These are phyloP conservation scores for Hydnomerulius pinastri DNA, from an alignment of 768 basidiomycete species.

Conservation along the genomic window DNA sequence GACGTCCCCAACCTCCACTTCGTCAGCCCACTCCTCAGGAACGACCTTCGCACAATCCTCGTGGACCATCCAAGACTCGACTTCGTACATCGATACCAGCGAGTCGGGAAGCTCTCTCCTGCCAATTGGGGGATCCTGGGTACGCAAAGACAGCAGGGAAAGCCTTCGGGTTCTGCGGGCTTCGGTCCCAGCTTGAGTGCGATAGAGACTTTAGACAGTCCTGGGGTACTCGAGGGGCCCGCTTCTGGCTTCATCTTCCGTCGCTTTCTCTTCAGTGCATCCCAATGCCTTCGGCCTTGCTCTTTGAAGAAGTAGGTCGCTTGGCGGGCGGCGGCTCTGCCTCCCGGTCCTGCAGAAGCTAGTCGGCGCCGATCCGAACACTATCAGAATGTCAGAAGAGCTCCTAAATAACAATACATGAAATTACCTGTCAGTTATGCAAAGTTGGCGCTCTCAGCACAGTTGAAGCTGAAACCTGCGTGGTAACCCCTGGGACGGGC, in stretches of 20 bases:
- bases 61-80: constrained; percentile 74
- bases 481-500: constrained; percentile 96
- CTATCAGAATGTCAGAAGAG: constrained; percentile 42
- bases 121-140: constrained; percentile 63
- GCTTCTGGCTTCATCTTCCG: constrained; percentile 12
- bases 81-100: constrained; percentile 19
- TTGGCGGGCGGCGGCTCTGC: constrained; percentile 37
- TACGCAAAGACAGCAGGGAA: constrained; percentile 72
- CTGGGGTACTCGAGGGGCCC: constrained; percentile 13
- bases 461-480: constrained; percentile 98
- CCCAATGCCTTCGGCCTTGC: constrained; percentile 39
- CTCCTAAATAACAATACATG: neutral
- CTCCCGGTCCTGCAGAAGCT: constrained; percentile 70
- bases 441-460: constrained; percentile 97
- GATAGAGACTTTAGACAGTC: constrained; percentile 46
- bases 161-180: constrained; percentile 53
- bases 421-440: constrained; percentile 70
- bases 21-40: constrained; percentile 92
- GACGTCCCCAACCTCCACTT: constrained; percentile 43
- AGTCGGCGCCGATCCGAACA: constrained; percentile 92
- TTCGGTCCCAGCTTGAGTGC: constrained; percentile 70
- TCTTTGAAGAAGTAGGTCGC: constrained; percentile 34
- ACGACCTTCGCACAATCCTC: constrained; percentile 77
- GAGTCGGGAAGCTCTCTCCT: constrained; percentile 53
- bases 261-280: constrained; percentile 26